Percentiles rank a stretch among this genome's conserved stretches.
Conservation (phyloP, 257 asterid genomes). For the Ilex aquifolium region DNA sequence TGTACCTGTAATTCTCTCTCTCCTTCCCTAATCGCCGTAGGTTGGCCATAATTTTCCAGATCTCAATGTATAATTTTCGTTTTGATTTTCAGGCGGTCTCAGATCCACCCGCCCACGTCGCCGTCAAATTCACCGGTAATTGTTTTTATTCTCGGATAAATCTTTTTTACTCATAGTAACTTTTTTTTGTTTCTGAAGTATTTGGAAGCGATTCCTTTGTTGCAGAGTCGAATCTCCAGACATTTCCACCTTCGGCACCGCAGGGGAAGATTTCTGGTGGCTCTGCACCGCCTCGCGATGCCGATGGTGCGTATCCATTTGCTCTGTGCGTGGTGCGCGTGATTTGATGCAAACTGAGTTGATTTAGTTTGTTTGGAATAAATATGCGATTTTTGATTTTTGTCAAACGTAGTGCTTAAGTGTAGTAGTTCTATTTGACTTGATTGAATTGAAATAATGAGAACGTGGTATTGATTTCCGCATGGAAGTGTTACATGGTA, state of each 20-base stretch:
- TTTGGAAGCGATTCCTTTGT: constrained; percentile 1
- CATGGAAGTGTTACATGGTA: no score
- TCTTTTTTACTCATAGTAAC: not conserved
- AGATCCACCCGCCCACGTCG: constrained; percentile 64
- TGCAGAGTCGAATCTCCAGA: constrained; percentile 88
- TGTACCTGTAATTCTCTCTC: constrained; percentile 58
- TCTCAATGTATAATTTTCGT: constrained; percentile 16
- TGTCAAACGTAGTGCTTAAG: no score
- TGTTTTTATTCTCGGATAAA: not conserved
- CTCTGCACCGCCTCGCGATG: constrained; percentile 94
- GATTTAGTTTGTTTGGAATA: not conserved
- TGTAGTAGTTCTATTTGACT: no score
- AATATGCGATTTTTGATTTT: no score
- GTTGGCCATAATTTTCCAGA: not conserved
- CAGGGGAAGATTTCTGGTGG: constrained; percentile 86
- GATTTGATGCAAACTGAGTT: not conserved
- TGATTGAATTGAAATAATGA: no score
- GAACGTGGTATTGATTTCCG: no score
- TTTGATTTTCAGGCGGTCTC: constrained; percentile 50
- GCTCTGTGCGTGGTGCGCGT: not conserved
- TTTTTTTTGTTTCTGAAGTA: constrained; percentile 1
- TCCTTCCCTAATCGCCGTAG: not conserved
- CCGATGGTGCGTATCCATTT: constrained; percentile 59
- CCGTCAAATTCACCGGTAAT: constrained; percentile 74
- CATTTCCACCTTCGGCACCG: constrained; percentile 78